Evolutionary conservation across 2,329 filamentous ascomycete genomes (phyloP), one percentile per base, ranked within the genome.

Genomic region (Fusarium virguliforme): DNA sequence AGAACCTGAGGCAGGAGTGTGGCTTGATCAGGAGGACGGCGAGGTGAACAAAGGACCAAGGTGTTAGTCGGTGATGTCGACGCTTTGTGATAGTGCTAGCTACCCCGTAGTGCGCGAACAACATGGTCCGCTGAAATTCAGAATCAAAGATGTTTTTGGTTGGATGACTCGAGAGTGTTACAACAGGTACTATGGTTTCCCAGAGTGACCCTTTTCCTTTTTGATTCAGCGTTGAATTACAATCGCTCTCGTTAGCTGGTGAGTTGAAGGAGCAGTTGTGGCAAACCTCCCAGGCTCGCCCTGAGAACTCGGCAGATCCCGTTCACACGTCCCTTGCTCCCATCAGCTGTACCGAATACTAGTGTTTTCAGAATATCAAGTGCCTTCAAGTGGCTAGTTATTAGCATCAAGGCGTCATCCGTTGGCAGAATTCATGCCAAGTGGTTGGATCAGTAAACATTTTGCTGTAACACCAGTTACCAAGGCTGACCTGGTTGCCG

Each of bases 391-490:
- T 37, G 35, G 35, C 35, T 37, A n/a, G 35, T 37, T 37, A 37
- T 37, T 37, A 37, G 35, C 35, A 37, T 37, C 13, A 37, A 37
- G 35, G 13, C 35, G 35, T 37, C 13, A 37, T 28, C 83, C 85
- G 4, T 81, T 87, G 8, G 84, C 89, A 22, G 84, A 89, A 71
- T 86, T 86, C 2, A 83, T 90, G 71, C 2, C 85, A 85, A 62
- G 88, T 87, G 2, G 91, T 91, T 67, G 89, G 89, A 0, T 88
- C 89, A 1, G 85, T 90, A 18, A 91, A 91, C 69, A 91, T 89
- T 0, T 78, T 91, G 18, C 83, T 91, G 37, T 89, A 89, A 1
- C 82, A 91, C 7, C 85, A 88, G 40, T 82, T 84, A 28, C 74
- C 84, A 3, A 77, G 38, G 13, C 51, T 53, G 12, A 54, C 67